Evolutionary conservation across 2,329 filamentous ascomycete genomes (phyloP).

Genomic region (Fusarium miscanthi): DNA sequence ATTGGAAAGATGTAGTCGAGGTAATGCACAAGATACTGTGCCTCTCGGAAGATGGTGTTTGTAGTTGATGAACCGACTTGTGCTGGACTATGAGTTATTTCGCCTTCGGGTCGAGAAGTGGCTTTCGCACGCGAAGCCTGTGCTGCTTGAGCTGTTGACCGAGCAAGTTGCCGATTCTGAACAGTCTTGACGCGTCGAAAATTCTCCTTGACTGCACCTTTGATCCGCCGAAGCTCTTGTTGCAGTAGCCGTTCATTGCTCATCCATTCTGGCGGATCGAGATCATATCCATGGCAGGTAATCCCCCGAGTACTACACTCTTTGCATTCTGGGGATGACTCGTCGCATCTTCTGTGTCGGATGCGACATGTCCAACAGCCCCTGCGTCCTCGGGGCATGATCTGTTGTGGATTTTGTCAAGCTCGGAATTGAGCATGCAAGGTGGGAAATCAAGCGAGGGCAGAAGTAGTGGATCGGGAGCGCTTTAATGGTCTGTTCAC

Average conservation of each 20-base stretch:
- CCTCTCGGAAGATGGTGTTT: conserved; percentile 37
- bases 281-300: conserved; percentile 45
- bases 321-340: conserved; percentile 37
- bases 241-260: conserved; percentile 46
- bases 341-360: conserved; percentile 46
- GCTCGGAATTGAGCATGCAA: not conserved
- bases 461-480: not conserved
- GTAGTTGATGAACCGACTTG: not conserved
- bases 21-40: conserved; percentile 45
- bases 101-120: not conserved
- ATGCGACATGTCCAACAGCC: conserved; percentile 48
- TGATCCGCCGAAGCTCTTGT: conserved; percentile 42
- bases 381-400: conserved; percentile 27
- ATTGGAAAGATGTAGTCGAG: conserved; percentile 46
- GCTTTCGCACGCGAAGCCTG: not conserved
- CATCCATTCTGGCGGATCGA: conserved; percentile 50
- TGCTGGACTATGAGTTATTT: fast-evolving
- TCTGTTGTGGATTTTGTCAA: not conserved
- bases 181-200: conserved; percentile 29
- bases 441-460: not conserved
- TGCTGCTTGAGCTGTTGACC: not conserved
- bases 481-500: not conserved
- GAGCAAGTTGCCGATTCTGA: conserved; percentile 13
- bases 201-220: conserved; percentile 40
- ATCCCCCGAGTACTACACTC: conserved; percentile 41